Evolutionary conservation across 2,329 filamentous ascomycete species (phyloP).

Genomic region (Penicillium polonicum): DNA sequence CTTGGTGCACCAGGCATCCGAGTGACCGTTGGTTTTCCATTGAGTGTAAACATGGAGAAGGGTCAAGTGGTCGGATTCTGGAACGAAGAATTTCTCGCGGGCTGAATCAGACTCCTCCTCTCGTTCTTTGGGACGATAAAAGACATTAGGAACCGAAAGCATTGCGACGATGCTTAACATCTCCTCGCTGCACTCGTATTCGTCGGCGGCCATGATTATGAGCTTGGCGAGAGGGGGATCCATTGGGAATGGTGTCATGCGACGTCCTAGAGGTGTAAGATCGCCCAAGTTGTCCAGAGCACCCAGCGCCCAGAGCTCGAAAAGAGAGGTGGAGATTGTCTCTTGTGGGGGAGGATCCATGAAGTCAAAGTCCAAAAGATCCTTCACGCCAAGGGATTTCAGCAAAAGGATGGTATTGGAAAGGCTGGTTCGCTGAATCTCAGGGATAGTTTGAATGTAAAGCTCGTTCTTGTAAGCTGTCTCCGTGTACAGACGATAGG

Average conservation of each 20-base stretch:
- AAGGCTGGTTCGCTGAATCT: conserved; percentile 95
- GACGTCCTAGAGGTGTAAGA: conserved; percentile 78
- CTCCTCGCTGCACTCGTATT: conserved; percentile 92
- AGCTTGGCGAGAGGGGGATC: conserved; percentile 93
- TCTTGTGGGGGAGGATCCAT: conserved; percentile 99
- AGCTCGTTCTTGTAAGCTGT: conserved; percentile 93
- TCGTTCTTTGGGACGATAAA: conserved; percentile 94
- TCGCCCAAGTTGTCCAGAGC: conserved; percentile 92
- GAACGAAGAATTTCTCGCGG: conserved; percentile 96
- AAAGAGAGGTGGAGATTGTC: conserved; percentile 93
- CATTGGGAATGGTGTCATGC: conserved; percentile 98
- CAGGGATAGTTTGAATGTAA: conserved; percentile 94
- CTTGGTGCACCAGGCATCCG: conserved; percentile 85
- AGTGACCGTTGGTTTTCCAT: conserved; percentile 88
- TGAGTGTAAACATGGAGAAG: conserved; percentile 94
- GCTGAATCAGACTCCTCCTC: conserved; percentile 95
- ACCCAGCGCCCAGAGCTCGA: conserved; percentile 94
- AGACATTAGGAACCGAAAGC: conserved; percentile 94
- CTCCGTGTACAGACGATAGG: conserved; percentile 91
- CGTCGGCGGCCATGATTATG: conserved; percentile 82
- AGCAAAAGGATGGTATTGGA: conserved; percentile 91
- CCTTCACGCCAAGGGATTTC: conserved; percentile 91
- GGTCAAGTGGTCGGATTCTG: conserved; percentile 94
- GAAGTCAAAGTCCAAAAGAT: conserved; percentile 94
- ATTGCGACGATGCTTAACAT: conserved; percentile 98